A percentile compares a stretch with the other conserved stretches of the same genome.
Evolutionary conservation across 192 early-diverging fungal genomes (phyloP).

Genomic region (Umbelopsis sp.): DNA sequence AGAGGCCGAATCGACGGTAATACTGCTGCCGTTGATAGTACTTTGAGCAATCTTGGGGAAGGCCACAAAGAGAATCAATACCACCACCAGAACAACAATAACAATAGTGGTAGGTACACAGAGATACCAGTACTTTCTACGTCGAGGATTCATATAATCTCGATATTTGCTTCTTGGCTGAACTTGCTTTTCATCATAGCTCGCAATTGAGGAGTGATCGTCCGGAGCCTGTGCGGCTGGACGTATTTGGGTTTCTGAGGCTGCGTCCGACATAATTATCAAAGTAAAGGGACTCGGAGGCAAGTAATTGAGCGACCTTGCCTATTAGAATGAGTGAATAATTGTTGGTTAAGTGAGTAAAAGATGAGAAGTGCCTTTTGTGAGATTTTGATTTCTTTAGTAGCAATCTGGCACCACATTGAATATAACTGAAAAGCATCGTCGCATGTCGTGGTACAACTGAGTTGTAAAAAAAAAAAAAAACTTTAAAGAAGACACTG

Average conservation of each 20-base stretch:
- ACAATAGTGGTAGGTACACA: slow-evolving; percentile 51
- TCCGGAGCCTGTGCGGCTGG: neutral
- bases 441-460: neutral
- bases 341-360: neutral
- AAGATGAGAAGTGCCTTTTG: neutral
- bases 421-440: neutral
- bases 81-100: slow-evolving; percentile 48
- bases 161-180: slow-evolving; percentile 28
- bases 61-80: slow-evolving; percentile 52
- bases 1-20: slow-evolving; percentile 41
- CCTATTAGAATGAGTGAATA: slow-evolving; percentile 10
- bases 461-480: neutral
- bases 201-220: slow-evolving; percentile 10
- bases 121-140: slow-evolving; percentile 57
- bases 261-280: slow-evolving; percentile 10
- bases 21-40: slow-evolving; percentile 46
- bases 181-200: slow-evolving; percentile 31
- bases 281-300: neutral
- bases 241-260: slow-evolving; percentile 10
- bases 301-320: neutral
- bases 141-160: slow-evolving; percentile 45
- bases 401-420: neutral
- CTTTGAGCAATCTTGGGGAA: slow-evolving; percentile 56
- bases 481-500: neutral
- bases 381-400: neutral